Base-by-base conservation (phyloP, 148 eudicot species). In the Diospyros kaki region DNA sequence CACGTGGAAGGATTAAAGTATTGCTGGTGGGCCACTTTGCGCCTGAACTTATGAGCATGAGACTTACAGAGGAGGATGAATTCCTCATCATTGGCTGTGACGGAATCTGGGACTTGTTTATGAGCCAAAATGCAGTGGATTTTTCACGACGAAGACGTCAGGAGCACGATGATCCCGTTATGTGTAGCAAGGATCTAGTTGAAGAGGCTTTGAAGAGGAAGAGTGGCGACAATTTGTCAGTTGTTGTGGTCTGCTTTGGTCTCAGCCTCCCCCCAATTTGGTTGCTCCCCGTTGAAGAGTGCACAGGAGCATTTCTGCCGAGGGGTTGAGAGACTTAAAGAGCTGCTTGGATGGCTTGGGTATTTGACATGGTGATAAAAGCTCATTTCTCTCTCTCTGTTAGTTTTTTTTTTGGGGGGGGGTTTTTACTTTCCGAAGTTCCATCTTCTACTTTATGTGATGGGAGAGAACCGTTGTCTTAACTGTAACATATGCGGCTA, bases 111-210 rank as follows among this genome's bases (percentile, higher is more conserved):
- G 98, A 93, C 17, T 97, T 93, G 38, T 93, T 93, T 58, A 81
- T 87, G 86, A 91, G 92, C 87, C 98, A 93, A 79, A 93, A 93
- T 14, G 98, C 98, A 0, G 88, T 93, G 12, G 98, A 93, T 76
- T 93, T 93, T 86, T 97, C 97, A 1, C 88, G 97, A n/a, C 76
- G 92, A 65, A 80, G 80, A 79, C 94, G 91, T 17, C 97, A 91
- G 76, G 92, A 91, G 68, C 98, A 93, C 84, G 91, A 93, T 48
- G 97, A 93, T 62, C 98, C 97, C 0, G 56, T 68, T 3, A 79
- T 79, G 76, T 93, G 98, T 69, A 83, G 98, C 81, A 88, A 81
- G 79, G 98, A 93, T 73, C 78, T 93, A 63, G 93, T 93, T 14
- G 81, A 86, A 10, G 98, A 91, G 82, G 98, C 96, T 17, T 75